phyloP scores from a whole-genome alignment of 1,284 basidiomycete genomes.

The Cerrena zonata region DNA sequence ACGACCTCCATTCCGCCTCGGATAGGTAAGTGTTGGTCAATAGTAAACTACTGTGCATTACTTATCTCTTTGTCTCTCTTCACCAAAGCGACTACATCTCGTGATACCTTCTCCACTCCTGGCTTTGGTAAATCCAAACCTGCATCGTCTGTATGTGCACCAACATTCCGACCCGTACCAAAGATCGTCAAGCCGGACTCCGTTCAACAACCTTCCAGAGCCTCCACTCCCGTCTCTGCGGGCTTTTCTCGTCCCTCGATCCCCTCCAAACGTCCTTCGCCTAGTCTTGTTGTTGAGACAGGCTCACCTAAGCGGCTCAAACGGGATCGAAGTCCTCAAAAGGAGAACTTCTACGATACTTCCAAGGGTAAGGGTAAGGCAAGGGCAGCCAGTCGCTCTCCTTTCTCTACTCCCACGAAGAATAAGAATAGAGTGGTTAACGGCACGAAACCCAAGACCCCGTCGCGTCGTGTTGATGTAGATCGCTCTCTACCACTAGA shows the following conservation, averaged over 20 bases:
- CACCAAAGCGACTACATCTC: conserved; percentile 12
- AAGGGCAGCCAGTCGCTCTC: conserved; percentile 7
- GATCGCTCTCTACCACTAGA: conserved; percentile 4
- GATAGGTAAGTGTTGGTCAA: not conserved
- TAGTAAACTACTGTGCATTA: not conserved
- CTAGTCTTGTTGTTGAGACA: conserved; percentile 14
- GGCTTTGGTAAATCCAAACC: conserved; percentile 25
- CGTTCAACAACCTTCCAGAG: conserved; percentile 18
- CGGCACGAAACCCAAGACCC: not conserved
- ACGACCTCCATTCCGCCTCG: conserved; percentile 12
- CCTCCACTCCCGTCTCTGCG: conserved; percentile 14
- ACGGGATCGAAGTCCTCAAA: conserved; percentile 11
- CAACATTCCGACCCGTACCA: conserved; percentile 4
- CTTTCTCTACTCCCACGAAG: not conserved
- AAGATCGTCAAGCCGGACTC: conserved; percentile 6
- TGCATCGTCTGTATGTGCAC: not conserved
- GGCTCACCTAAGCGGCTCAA: conserved; percentile 23
- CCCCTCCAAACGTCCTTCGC: conserved; percentile 24
- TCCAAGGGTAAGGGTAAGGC: conserved; percentile 21
- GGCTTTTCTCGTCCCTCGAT: conserved; percentile 18
- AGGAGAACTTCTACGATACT: conserved; percentile 22
- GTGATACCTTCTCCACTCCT: conserved; percentile 27
- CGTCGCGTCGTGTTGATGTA: too few relatives aligned
- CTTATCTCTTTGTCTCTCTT: conserved; percentile 4
- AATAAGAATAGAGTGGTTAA: not conserved